Base-by-base conservation (phyloP, 106 monocot species). In the Acorus gramineus region DNA sequence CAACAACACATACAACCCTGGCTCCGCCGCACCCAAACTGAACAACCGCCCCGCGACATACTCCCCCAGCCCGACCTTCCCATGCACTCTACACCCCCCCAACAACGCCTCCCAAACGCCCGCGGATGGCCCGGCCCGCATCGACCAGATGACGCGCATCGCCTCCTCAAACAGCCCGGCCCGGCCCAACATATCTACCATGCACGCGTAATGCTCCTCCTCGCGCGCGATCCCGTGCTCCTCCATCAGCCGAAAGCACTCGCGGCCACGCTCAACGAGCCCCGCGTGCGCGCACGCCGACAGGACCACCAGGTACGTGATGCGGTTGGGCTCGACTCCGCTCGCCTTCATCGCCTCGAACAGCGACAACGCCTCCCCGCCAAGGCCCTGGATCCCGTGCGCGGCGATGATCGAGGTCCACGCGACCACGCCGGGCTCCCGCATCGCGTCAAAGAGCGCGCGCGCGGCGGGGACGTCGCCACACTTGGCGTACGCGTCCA, bases 131-230 rank as follows among this genome's bases (percentile, higher is more conserved):
- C 57, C 45, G 56, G 79, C 55, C 3, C 71, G 73, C 79, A 82
- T 82, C 47, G 8, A n/a, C 6, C 8, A 4, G 4, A 82, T 13
- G 13, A 77, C 60, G 2, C 69, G 54, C 11, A 67, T 65, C 0
- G 85, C 85, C 44, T 85, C 78, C 46, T 72, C 72, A 4, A 85
- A 45, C 50, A 4, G 46, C 43, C 85, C 81, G 2, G 85, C 74
- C 8, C 81, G 60, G 8, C 81, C 78, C 3, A 81, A 59, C 43
- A 81, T 55, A 14, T 81, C 81, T 9, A 85, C 73, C 63, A 81
- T 55, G 42, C 85, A 85, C 4, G 75, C 78, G 44, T 76, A 85
- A 43, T 86, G 86, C 68, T 79, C 73, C 0, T 62, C 14, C 58
- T 60, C 71, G 0, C 74, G 81, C 6, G 5, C 47, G 4, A 79